Base-by-base conservation (phyloP, 208 protist species). In the Trypanosoma avium region DNA sequence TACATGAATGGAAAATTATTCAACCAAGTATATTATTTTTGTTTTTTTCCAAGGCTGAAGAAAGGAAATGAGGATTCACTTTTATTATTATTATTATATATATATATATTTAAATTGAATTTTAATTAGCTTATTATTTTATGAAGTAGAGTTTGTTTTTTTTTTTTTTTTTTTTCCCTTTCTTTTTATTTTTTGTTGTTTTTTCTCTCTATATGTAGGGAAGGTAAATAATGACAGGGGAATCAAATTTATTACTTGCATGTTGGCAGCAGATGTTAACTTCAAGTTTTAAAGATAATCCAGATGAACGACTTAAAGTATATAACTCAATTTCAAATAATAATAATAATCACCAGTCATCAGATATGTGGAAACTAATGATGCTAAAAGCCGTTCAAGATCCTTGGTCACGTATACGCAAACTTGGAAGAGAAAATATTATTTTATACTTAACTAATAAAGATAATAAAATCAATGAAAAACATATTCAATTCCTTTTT, bases 321-420 rank as follows among this genome's bases (percentile, higher is more conserved):
- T 82, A 72, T 50, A 48, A 0, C 13, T 36, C 27, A 4, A 7
- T 69, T 22, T 35, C 63, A 21, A 52, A n/a, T 19, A 29, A 32
- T 53, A 17, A 55, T 32, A 22, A 24, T 9, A 48, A 15, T 7
- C 15, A 17, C 13, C 12, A 12, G n/a, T 42, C 3, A n/a, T 54
- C 63, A 9, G 53, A 68, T 45, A 24, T 45, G 35, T 76, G 73
- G 78, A 24, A 68, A 9, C 62, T 77, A 15, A 63, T 84, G 2
- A 70, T 93, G 46, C 68, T 93, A 49, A 67, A 75, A 24, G 86
- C 82, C 4, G 77, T 76, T n/a, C 75, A 82, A 27, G 86, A 93
- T 61, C 61, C 79, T 48, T 90, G 82, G 83, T 93, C 86, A 24
- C 70, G 78, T 40, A 76, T 89, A 17, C 63, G 63, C 8, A 59